Percentiles rank a stretch among this genome's conserved stretches.
Conservation (phyloP, 2,329 filamentous ascomycete species). For the Fusarium hainanense region DNA sequence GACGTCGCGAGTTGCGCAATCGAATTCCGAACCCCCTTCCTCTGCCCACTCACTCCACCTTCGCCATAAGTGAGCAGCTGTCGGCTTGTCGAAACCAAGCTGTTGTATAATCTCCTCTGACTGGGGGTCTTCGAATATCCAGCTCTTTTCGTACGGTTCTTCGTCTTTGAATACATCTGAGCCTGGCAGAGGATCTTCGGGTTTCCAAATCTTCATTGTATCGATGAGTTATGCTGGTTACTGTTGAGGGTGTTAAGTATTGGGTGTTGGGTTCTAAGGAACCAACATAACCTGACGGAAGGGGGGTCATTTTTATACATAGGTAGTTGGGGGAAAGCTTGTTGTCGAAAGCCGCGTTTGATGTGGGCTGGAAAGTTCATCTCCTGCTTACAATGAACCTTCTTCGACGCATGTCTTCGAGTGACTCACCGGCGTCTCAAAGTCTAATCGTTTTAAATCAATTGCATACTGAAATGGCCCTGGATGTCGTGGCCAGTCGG, state of each 20-base stretch:
- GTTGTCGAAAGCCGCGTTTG: too few species aligned
- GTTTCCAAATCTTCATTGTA: background rate
- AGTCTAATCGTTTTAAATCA: background rate
- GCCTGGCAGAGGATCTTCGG: background rate
- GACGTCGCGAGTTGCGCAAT: background rate
- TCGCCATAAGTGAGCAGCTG: background rate
- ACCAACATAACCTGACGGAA: too few species aligned
- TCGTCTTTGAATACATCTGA: too few species aligned
- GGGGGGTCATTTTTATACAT: too few species aligned
- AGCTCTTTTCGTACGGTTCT: background rate
- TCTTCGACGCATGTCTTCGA: background rate
- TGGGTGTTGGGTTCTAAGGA: too few species aligned
- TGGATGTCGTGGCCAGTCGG: too few species aligned
- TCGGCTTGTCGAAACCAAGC: background rate
- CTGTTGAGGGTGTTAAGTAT: too few species aligned
- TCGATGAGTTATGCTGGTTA: too few species aligned
- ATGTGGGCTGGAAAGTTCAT: background rate
- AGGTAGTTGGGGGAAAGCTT: too few species aligned
- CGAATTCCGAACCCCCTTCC: background rate
- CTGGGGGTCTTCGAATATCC: background rate
- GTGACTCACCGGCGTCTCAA: background rate
- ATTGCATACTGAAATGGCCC: too few species aligned
- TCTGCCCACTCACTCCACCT: background rate
- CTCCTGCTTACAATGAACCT: background rate
- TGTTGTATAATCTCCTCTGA: background rate